A percentile compares a stretch with the other conserved stretches of the same genome.
Conservation (phyloP, 352 stramenopile species). For the Phytopythium cucurbitacearum region DNA sequence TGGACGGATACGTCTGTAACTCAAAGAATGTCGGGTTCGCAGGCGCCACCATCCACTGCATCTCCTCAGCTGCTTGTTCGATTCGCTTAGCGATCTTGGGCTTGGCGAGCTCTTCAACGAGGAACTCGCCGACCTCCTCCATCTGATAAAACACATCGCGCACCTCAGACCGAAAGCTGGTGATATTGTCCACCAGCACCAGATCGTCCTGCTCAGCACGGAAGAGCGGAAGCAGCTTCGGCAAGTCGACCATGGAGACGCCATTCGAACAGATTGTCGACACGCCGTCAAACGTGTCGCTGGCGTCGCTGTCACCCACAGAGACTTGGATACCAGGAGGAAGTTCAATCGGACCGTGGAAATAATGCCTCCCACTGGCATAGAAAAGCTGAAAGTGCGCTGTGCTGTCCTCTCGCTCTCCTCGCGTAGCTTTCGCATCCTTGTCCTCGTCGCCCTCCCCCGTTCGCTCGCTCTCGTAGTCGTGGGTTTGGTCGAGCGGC, state of each 20-base stretch:
- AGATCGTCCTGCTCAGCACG: slow-evolving; percentile 45
- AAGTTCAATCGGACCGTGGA: slow-evolving; percentile 41
- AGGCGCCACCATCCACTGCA: slow-evolving; percentile 46
- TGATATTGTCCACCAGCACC: slow-evolving; percentile 30
- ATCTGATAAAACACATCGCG: slow-evolving; percentile 63
- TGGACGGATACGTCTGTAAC: slow-evolving; percentile 43
- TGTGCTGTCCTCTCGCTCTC: slow-evolving; percentile 13
- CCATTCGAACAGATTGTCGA: slow-evolving; percentile 11
- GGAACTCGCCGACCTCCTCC: slow-evolving; percentile 60
- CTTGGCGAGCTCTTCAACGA: slow-evolving; percentile 66
- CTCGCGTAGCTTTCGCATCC: slow-evolving; percentile 14
- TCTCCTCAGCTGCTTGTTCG: slow-evolving; percentile 30
- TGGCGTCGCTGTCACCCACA: slow-evolving; percentile 10
- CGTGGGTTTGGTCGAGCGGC: slow-evolving; percentile 17
- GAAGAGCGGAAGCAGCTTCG: slow-evolving; percentile 46
- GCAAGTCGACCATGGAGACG: slow-evolving; percentile 32
- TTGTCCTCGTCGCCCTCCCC: not conserved
- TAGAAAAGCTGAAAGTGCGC: slow-evolving; percentile 36
- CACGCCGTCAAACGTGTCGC: slow-evolving; percentile 13
- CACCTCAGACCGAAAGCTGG: slow-evolving; percentile 34
- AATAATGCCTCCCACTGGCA: slow-evolving; percentile 50
- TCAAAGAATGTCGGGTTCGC: slow-evolving; percentile 62
- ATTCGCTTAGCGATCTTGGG: slow-evolving; percentile 46
- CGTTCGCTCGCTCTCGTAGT: slow-evolving; percentile 15
- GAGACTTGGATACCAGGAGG: slow-evolving; percentile 19